Percentiles rank a stretch among this genome's conserved stretches.
Conservation (phyloP, 2,329 filamentous ascomycete species). For the Verticillium albo-atrum region DNA sequence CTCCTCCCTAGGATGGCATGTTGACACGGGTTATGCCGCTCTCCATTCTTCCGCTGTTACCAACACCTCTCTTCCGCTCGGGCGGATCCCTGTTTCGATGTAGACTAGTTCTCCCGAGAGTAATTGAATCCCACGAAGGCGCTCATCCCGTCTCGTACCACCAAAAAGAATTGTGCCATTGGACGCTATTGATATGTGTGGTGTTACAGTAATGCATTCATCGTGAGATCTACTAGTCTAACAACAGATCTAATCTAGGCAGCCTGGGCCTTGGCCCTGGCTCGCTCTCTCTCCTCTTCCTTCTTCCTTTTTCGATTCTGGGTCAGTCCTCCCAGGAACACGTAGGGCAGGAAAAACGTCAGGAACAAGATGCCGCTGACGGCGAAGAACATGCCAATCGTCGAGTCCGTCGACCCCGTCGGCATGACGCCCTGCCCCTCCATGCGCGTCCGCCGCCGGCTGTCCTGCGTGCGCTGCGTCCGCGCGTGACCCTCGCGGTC, state of each 20-base stretch:
- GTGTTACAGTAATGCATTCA: not conserved
- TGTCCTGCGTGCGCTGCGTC: slow-evolving; percentile 65
- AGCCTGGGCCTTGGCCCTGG: slow-evolving; percentile 1
- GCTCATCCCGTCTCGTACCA: slow-evolving; percentile 8
- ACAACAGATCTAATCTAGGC: not conserved
- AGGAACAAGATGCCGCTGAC: slow-evolving; percentile 42
- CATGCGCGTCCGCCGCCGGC: slow-evolving; percentile 33
- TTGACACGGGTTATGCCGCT: not conserved
- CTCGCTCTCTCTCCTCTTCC: slow-evolving; percentile 11
- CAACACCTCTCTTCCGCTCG: not conserved
- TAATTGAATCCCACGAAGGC: slow-evolving; percentile 14
- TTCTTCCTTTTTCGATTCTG: slow-evolving; percentile 18
- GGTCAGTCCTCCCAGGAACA: slow-evolving; percentile 31
- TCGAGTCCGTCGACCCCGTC: slow-evolving; percentile 34
- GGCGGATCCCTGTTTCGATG: slow-evolving; percentile 1
- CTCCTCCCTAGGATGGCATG: not conserved
- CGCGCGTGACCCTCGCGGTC: slow-evolving; percentile 67
- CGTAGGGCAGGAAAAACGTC: slow-evolving; percentile 40
- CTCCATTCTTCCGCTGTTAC: not conserved
- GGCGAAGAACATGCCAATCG: slow-evolving; percentile 42
- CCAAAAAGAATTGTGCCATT: not conserved
- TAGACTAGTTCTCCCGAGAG: slow-evolving; percentile 3
- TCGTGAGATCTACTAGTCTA: not conserved
- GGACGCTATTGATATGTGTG: not conserved
- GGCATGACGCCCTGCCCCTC: slow-evolving; percentile 31